Evolutionary conservation across 192 early-diverging fungal genomes (phyloP).

Genomic region (Coemansia asiatica): DNA sequence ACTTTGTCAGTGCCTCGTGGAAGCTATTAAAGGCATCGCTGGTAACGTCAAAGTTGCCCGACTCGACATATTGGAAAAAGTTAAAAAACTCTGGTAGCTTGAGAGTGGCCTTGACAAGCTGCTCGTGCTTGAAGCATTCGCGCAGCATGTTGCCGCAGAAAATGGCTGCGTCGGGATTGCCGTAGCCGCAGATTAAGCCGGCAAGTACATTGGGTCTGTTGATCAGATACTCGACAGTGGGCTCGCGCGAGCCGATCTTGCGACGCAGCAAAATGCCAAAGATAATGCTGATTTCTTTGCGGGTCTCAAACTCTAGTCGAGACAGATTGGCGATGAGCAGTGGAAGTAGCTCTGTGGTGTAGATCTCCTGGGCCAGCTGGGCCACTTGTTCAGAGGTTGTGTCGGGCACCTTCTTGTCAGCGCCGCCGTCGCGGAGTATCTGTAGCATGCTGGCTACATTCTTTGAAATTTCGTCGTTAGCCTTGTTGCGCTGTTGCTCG

Average conservation of each 20-base stretch:
- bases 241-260: slow-evolving; percentile 91
- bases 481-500: slow-evolving; percentile 65
- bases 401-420: slow-evolving; percentile 59
- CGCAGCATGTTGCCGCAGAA: slow-evolving; percentile 97
- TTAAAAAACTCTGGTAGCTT: slow-evolving; percentile 86
- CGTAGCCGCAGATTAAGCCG: slow-evolving; percentile 86
- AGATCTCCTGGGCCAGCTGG: slow-evolving; percentile 94
- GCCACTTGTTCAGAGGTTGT: slow-evolving; percentile 81
- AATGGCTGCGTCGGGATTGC: slow-evolving; percentile 92
- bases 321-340: slow-evolving; percentile 86
- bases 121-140: slow-evolving; percentile 95
- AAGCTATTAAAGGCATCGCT: slow-evolving; percentile 98
- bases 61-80: slow-evolving; percentile 95
- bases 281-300: slow-evolving; percentile 95
- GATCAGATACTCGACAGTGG: slow-evolving; percentile 94
- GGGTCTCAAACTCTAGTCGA: slow-evolving; percentile 89
- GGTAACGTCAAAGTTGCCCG: slow-evolving; percentile 97
- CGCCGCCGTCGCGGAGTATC: slow-evolving; percentile 93
- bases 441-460: slow-evolving; percentile 89
- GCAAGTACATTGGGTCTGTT: slow-evolving; percentile 81
- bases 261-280: slow-evolving; percentile 96
- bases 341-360: slow-evolving; percentile 87
- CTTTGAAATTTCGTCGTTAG: slow-evolving; percentile 96
- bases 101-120: slow-evolving; percentile 81
- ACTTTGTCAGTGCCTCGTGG: slow-evolving; percentile 94